phyloP scores from a whole-genome alignment of 225 moss, liverwort and hornwort genomes.

The Takakia lepidozioides region DNA sequence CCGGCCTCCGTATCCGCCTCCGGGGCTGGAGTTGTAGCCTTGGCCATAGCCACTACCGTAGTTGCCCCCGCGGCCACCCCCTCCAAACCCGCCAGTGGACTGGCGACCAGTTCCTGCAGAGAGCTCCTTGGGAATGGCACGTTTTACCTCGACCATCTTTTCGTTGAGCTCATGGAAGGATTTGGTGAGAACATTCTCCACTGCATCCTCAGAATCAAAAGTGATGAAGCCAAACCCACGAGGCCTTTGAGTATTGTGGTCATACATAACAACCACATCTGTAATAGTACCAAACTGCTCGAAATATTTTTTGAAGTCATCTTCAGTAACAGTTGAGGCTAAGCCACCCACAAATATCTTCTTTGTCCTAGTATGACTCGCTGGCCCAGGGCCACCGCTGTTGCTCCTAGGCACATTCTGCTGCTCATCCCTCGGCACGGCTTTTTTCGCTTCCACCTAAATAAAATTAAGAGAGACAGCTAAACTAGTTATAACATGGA shows the following conservation, averaged over 20 bases:
- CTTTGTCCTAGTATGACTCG: slow-evolving; percentile 18
- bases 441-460: slow-evolving; percentile 99
- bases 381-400: slow-evolving; percentile 28
- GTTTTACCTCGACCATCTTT: too few relatives aligned
- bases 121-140: too few relatives aligned
- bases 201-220: slow-evolving; percentile 19
- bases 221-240: slow-evolving; percentile 20
- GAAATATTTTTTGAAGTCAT: slow-evolving; percentile 21
- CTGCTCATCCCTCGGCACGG: slow-evolving; percentile 98
- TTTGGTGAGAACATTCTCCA: slow-evolving; percentile 13
- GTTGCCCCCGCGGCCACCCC: too few relatives aligned
- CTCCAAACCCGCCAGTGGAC: too few relatives aligned
- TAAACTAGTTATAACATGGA: slow-evolving; percentile 8
- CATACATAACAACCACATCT: slow-evolving; percentile 20
- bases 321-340: slow-evolving; percentile 15
- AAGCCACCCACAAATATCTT: slow-evolving; percentile 25
- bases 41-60: too few relatives aligned
- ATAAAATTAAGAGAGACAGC: slow-evolving; percentile 2
- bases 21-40: slow-evolving; percentile 65
- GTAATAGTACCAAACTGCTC: slow-evolving; percentile 22
- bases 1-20: slow-evolving; percentile 85
- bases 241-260: slow-evolving; percentile 17
- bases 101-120: too few relatives aligned
- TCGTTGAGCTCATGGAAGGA: too few relatives aligned
- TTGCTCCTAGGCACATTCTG: slow-evolving; percentile 94